Base-by-base conservation (phyloP, 371 early-diverging fungal genomes). In the Mortierella sp. region DNA sequence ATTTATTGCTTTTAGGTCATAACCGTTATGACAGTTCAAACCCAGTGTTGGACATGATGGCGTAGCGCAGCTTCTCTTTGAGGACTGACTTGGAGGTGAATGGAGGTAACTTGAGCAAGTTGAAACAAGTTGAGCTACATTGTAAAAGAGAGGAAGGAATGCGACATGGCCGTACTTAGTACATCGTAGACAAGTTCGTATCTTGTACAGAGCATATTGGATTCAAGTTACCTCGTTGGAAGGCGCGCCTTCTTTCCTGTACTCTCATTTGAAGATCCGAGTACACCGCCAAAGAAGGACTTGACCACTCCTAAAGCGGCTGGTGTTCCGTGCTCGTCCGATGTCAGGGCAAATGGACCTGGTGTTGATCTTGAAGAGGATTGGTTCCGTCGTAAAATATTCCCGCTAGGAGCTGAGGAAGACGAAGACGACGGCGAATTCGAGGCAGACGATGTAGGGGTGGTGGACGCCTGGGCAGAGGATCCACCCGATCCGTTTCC, bases 101-200 rank as follows among this genome's bases (percentile, higher is more conserved):
- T 1, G 86, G 84, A 7, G 97, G 97, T n/a, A 96, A 76, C 78
- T 96, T 95, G 48, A 96, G 81, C 43, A 96, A 78, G 62, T 96
- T 96, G 67, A 96, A 92, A 62, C 97, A 95, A 18, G 91, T 89
- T 23, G 83, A 82, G 41, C 63, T 59, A 43, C 47, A 41, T 8
- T 53, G 14, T 4, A 41, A 34, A 41, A n/a, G 16, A 47, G 42
- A 46, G 50, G 16, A 38, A 34, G 4, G 34, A 34, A 34, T 10
- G n/a, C n/a, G n/a, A n/a, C n/a, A n/a, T n/a, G n/a, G n/a, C n/a
- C n/a, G n/a, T n/a, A n/a, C n/a, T n/a, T n/a, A n/a, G n/a, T n/a
- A n/a, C n/a, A n/a, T n/a, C n/a, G n/a, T n/a, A n/a, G n/a, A n/a
- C n/a, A n/a, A n/a, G n/a, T n/a, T n/a, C n/a, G n/a, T n/a, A n/a